Conservation (phyloP, 2,329 filamentous ascomycete species). For the Coccinonectria pachysandricola region DNA sequence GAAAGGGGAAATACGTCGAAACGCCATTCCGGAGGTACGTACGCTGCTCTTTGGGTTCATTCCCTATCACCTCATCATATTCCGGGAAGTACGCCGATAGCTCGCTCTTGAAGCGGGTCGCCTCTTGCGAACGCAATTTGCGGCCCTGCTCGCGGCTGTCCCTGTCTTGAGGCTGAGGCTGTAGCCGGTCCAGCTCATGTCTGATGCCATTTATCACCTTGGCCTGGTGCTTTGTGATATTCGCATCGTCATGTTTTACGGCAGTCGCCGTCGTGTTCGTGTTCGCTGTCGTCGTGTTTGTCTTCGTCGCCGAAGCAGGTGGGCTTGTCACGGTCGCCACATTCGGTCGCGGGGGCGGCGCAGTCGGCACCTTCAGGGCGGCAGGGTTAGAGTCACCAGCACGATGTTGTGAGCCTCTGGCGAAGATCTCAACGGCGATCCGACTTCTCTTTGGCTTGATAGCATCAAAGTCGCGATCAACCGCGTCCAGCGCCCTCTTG, state of each 20-base stretch:
- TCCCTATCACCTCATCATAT: constrained; percentile 88
- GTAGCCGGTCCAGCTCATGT: constrained; percentile 48
- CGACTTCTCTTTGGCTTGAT: constrained; percentile 38
- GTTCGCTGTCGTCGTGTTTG: constrained; percentile 3
- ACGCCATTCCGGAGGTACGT: constrained; percentile 29
- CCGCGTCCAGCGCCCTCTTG: constrained; percentile 38
- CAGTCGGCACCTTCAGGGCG: constrained; percentile 14
- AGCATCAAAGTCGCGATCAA: constrained; percentile 34
- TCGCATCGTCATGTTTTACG: constrained; percentile 16
- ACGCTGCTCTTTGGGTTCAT: constrained; percentile 71
- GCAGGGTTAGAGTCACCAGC: constrained; percentile 13
- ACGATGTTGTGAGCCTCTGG: constrained; percentile 20
- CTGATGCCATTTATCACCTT: constrained; percentile 52
- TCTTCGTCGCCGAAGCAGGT: constrained; percentile 7
- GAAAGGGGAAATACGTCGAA: too few species aligned
- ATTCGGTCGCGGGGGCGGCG: constrained; percentile 15
- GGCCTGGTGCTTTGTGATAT: constrained; percentile 40
- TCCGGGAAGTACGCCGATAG: constrained; percentile 84
- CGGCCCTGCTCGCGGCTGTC: constrained; percentile 51
- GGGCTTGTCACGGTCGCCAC: constrained; percentile 10
- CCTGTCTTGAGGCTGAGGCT: constrained; percentile 35
- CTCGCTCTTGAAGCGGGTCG: constrained; percentile 80
- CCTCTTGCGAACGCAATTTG: constrained; percentile 79
- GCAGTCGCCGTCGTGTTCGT: constrained; percentile 5
- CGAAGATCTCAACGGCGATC: constrained; percentile 43